Percentiles rank a stretch among this genome's conserved stretches.
Evolutionary conservation across 306 rosid genomes (phyloP).

Genomic region (Fagus sylvatica): DNA sequence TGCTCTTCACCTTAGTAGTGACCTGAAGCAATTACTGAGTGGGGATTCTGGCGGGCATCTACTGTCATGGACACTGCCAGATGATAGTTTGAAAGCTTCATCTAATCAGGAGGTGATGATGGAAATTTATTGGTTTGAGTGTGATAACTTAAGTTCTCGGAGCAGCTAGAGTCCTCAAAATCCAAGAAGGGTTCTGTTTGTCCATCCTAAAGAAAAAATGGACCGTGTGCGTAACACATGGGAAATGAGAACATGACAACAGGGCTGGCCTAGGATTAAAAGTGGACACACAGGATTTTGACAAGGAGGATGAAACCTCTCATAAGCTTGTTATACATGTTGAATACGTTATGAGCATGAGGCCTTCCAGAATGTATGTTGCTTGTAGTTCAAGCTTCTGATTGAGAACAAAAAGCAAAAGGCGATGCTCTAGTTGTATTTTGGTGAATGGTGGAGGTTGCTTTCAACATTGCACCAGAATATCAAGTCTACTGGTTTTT

Average conservation of each 20-base stretch:
- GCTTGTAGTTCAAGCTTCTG: slow-evolving; percentile 32
- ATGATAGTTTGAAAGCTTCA: slow-evolving; percentile 74
- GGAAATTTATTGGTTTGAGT: slow-evolving; percentile 20
- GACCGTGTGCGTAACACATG: slow-evolving; percentile 29
- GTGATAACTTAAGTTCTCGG: slow-evolving; percentile 49
- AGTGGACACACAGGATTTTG: slow-evolving; percentile 34
- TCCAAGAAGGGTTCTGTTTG: slow-evolving; percentile 36
- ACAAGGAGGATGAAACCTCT: slow-evolving; percentile 22
- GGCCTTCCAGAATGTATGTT: slow-evolving; percentile 18
- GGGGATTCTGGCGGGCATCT: slow-evolving; percentile 92
- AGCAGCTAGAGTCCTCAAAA: slow-evolving; percentile 42
- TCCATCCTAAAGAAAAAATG: slow-evolving; percentile 33
- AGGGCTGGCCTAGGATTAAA: slow-evolving; percentile 56
- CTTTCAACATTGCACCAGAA: slow-evolving; percentile 34
- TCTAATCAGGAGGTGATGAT: slow-evolving; percentile 69
- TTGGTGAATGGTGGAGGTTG: slow-evolving; percentile 38
- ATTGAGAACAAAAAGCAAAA: slow-evolving; percentile 23
- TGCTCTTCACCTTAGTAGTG: slow-evolving; percentile 74
- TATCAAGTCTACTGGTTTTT: slow-evolving; percentile 28
- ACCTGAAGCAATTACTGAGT: slow-evolving; percentile 84
- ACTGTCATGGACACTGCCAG: slow-evolving; percentile 85
- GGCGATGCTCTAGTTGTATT: slow-evolving; percentile 34
- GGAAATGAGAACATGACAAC: slow-evolving; percentile 30
- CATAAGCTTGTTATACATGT: slow-evolving; percentile 15
- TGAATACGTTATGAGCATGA: slow-evolving; percentile 21